Evolutionary conservation across 2,329 filamentous ascomycete species (phyloP), one percentile per base, ranked within the genome.

Genomic region (Thielaviopsis ethacetica): DNA sequence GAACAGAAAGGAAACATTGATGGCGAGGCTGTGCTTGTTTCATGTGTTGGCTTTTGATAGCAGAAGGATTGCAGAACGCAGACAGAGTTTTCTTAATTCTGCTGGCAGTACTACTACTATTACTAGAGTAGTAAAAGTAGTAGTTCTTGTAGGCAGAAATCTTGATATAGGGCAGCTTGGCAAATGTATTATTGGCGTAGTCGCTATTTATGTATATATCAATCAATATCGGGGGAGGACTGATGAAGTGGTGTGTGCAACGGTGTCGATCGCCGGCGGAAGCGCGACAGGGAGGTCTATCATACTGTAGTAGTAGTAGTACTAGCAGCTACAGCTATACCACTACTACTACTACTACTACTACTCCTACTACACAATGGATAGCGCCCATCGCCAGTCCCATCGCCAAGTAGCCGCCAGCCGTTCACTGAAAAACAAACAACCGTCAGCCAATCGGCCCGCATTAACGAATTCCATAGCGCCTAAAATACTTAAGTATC

Each of bases 21-120:
- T 2, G 27, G 22, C 50, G 51, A 58, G 56, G 56, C 56, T 53
- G 56, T 58, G 56, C 56, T 58, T 58, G 56, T 58, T 58, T 58
- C 56, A 58, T 22, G 54, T 50, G 47, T 50, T n/a, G 38, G 38
- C 30, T 34, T 34, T 34, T 5, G 30, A 12, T 4, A 34, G 30
- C 7, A 9, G 9, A 9, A 27, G 30, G 30, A 34, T 34, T 34
- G 5, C 30, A 44, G 17, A 10, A 15, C 17, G 13, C 38, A 44
- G 38, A 44, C 38, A 44, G 38, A 44, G 12, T 44, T 44, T 44
- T 26, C 24, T 26, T 26, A 26, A n/a, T n/a, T n/a, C n/a, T n/a
- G n/a, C n/a, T n/a, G n/a, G n/a, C n/a, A n/a, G n/a, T n/a, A n/a
- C n/a, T n/a, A n/a, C n/a, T n/a, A n/a, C n/a, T n/a, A n/a, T n/a